A percentile compares a stretch with the other conserved stretches of the same genome.
phyloP scores from a whole-genome alignment of 305 asterid species.

The Fraxinus albicans region DNA sequence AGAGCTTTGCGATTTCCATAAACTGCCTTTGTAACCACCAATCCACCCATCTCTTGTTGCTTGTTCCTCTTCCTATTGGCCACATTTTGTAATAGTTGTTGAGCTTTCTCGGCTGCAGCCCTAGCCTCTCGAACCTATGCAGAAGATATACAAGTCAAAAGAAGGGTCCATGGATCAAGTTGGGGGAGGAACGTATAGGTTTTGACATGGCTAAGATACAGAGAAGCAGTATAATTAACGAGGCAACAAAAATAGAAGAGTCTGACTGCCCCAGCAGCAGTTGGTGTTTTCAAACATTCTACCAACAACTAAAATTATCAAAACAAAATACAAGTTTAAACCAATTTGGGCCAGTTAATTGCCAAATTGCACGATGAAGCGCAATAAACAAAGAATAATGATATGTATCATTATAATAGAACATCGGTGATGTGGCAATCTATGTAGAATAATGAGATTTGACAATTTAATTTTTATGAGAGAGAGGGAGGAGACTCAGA shows the following conservation, averaged over 20 bases:
- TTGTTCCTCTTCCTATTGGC: constrained; percentile 72
- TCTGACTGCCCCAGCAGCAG: constrained; percentile 7
- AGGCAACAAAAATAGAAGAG: background rate
- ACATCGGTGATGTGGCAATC: no score
- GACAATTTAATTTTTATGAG: no score
- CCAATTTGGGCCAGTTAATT: background rate
- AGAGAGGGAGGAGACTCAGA: no score
- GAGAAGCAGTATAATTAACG: background rate
- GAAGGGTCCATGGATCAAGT: background rate
- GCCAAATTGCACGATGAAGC: background rate
- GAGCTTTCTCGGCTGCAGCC: constrained; percentile 88
- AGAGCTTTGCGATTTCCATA: constrained; percentile 70
- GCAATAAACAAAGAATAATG: no score
- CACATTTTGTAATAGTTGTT: constrained; percentile 76
- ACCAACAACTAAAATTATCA: background rate
- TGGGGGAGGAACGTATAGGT: background rate
- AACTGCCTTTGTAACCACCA: constrained; percentile 64
- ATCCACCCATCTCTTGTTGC: constrained; percentile 70
- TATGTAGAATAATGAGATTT: no score
- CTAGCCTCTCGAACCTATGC: constrained; percentile 74
- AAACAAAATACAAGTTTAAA: background rate
- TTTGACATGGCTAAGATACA: background rate
- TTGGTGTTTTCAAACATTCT: background rate
- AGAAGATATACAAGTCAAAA: constrained; percentile 6
- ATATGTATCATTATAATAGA: no score